Base-by-base conservation (phyloP, 148 eudicot genomes). In the Spergularia marina region DNA sequence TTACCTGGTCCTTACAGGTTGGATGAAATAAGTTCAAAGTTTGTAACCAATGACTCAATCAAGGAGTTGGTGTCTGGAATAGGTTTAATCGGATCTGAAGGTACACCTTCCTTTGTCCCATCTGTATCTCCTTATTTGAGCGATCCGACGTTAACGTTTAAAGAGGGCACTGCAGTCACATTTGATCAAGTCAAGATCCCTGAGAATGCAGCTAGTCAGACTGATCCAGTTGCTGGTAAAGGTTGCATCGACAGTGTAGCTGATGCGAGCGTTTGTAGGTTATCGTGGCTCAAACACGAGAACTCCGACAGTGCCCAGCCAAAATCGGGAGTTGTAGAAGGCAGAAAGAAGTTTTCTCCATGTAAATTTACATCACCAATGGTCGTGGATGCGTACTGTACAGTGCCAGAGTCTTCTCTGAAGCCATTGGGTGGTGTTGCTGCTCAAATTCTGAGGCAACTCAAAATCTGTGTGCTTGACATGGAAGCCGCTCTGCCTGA, bases 401-500 rank as follows among this genome's bases (percentile, higher is more conserved):
- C 74, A 52, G 80, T 86, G 30, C 89, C 88, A 0, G 82, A 85
- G 78, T 77, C 87, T 57, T 85, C 95, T 62, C 72, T 87, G 75
- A 85, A 82, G 83, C 92, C 91, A 6, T 72, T 89, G 67, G 78
- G 77, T 49, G 96, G 89, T 21, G 77, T 78, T 41, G 85, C 83
- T 79, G 78, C 83, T 75, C 74, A 80, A 56, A 76, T 89, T 34
- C 68, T 91, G 74, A 82, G 78, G 74, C 86, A 74, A 65, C 89
- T 91, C 12, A 91, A 89, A 72, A 80, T 87, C 52, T 80, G 82
- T 55, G 78, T 91, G 77, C 85, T 91, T 81, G 96, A 91, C 80
- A 83, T 89, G 87, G 96, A 89, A 73, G 92, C 92, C 67, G 88
- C 88, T 36, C 79, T 91, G 74, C 91, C 96, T 68, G 88, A 83